phyloP scores from a whole-genome alignment of 2,329 filamentous ascomycete genomes.

The Penicillium digitatum region DNA sequence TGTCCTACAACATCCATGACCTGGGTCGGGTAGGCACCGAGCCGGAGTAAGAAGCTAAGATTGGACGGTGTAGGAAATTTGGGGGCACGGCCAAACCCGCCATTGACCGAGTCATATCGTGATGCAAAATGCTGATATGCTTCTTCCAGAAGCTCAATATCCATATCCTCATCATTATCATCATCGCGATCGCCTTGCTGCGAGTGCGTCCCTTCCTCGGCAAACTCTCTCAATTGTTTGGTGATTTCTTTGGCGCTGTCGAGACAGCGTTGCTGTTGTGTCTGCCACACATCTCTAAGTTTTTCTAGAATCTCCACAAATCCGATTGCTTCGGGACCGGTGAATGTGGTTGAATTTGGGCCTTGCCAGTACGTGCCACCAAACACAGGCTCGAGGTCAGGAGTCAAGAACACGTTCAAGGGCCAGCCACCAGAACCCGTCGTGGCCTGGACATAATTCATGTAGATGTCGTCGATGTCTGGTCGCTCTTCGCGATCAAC shows the following conservation, averaged over 20 bases:
- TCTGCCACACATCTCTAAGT: slow-evolving; percentile 68
- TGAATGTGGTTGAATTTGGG: slow-evolving; percentile 56
- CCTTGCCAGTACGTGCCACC: slow-evolving; percentile 95
- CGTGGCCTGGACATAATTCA: slow-evolving; percentile 96
- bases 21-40: slow-evolving; percentile 65
- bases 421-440: slow-evolving; percentile 91
- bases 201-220: slow-evolving; percentile 71
- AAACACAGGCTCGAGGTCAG: slow-evolving; percentile 88
- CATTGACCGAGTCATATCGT: slow-evolving; percentile 74
- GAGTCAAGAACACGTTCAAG: slow-evolving; percentile 92
- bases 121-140: slow-evolving; percentile 74
- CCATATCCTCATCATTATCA: slow-evolving; percentile 65
- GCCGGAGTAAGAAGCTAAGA: slow-evolving; percentile 72
- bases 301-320: slow-evolving; percentile 82
- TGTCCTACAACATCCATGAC: slow-evolving; percentile 86
- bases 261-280: slow-evolving; percentile 77
- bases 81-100: slow-evolving; percentile 74
- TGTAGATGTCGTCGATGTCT: slow-evolving; percentile 92
- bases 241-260: slow-evolving; percentile 81
- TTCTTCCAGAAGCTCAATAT: slow-evolving; percentile 87
- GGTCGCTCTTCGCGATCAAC: slow-evolving; percentile 91
- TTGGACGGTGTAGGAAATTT: slow-evolving; percentile 91
- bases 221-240: slow-evolving; percentile 76
- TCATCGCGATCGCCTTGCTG: slow-evolving; percentile 43
- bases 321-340: slow-evolving; percentile 60